phyloP scores from a whole-genome alignment of 2,329 filamentous ascomycete species.

The Exophiala mesophila region DNA sequence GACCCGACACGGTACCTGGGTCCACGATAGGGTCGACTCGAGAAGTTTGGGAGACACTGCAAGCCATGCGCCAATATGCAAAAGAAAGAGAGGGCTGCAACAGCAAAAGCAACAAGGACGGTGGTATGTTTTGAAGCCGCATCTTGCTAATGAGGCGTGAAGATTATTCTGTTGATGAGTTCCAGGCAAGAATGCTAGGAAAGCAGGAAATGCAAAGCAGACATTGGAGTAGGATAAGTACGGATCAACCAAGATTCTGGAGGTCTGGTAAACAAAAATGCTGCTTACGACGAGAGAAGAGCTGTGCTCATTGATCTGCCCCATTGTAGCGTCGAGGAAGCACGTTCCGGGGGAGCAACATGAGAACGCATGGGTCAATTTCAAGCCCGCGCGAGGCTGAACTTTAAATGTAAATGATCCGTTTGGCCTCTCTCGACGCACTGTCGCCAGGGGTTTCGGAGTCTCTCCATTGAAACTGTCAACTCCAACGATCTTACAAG shows the following conservation, averaged over 20 bases:
- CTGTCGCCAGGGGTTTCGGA: not conserved
- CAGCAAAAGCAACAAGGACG: conserved; percentile 9
- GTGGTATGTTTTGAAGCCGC: conserved; percentile 7
- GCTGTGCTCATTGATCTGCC: not conserved
- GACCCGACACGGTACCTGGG: conserved; percentile 54
- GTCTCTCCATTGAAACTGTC: not conserved
- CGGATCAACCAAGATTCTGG: not conserved
- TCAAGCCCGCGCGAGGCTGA: conserved; percentile 9
- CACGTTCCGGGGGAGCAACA: not conserved
- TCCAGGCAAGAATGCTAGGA: not conserved
- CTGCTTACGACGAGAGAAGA: not conserved
- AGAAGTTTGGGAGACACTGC: conserved; percentile 61
- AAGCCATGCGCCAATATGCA: conserved; percentile 89
- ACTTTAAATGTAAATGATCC: conserved; percentile 1
- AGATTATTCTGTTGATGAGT: too few species aligned
- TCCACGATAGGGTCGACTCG: conserved; percentile 64
- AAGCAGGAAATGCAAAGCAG: not conserved
- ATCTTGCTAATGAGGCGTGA: too few species aligned
- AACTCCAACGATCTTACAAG: not conserved
- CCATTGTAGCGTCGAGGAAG: not conserved
- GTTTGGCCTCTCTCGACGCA: not conserved
- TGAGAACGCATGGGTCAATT: not conserved
- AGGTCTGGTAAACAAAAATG: not conserved
- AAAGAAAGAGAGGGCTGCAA: conserved; percentile 11
- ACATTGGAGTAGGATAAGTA: not conserved